Base-by-base conservation (phyloP, 768 basidiomycete genomes). In the Termitomyces heimii region DNA sequence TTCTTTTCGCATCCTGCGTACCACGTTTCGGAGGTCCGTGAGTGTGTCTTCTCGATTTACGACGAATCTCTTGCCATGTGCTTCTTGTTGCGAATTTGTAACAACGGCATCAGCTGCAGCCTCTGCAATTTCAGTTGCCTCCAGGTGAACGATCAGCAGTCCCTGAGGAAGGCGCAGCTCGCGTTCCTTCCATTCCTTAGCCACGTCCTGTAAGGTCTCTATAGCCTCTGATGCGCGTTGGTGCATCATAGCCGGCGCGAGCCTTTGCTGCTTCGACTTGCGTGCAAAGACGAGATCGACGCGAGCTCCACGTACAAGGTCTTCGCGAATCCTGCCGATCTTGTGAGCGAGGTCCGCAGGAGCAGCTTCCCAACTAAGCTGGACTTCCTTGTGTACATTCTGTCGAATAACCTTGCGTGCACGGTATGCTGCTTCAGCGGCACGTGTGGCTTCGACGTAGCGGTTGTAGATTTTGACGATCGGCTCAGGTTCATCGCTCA, bases 351-450 rank as follows among this genome's bases (percentile, higher is more conserved):
- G 63, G 63, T 94, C 92, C 7, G 76, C 80, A 31, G 67, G 60
- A 7, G 73, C 81, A 13, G 84, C 79, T 2, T 74, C 76, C 88
- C 89, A 93, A 13, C 84, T 82, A 46, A 93, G 65, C 70, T 88
- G 86, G 5, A 90, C 73, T 72, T 89, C 85, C 73, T 91, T 92
- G 54, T 72, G 66, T 22, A 67, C 57, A 57, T 75, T 67, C 52
- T 71, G 66, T 45, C 69, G 60, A 40, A 55, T 63, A 6, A 63
- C 61, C 49, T 63, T 72, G 60, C 74, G 75, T 51, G 68, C 70
- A 60, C 73, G 72, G 48, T 64, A 68, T 60, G 72, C 74, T 50
- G 68, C 62, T 55, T 72, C 69, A 58, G 71, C 73, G 20, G 72
- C 66, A 60, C 73, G 74, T 39, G 70, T 71, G 56, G 72, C 73